Percentiles rank a stretch among this genome's conserved stretches.
phyloP scores from a whole-genome alignment of 768 basidiomycete species.

The Mycena venus region DNA sequence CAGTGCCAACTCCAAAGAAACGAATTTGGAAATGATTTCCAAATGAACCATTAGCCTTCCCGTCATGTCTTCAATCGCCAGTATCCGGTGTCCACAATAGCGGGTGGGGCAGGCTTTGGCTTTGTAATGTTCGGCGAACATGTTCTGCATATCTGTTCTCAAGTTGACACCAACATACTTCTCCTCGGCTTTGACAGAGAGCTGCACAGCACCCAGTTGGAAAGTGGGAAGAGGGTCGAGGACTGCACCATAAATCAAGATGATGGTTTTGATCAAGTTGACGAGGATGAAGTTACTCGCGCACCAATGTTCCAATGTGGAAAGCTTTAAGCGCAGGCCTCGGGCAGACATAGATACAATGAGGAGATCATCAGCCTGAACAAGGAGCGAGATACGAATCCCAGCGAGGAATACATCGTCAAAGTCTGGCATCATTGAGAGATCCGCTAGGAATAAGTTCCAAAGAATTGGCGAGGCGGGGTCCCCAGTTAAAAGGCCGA shows the following conservation, averaged over 20 bases:
- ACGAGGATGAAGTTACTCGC: constrained; percentile 36
- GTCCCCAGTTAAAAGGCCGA: constrained; percentile 17
- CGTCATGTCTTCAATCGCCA: constrained; percentile 32
- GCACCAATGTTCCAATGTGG: constrained; percentile 37
- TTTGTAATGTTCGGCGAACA: no score
- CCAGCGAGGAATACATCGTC: constrained; percentile 28
- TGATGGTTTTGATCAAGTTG: no score
- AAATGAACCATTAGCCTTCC: constrained; percentile 33
- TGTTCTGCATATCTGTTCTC: background rate
- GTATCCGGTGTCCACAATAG: background rate
- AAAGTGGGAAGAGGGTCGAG: background rate
- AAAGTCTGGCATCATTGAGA: no score
- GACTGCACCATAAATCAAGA: constrained; percentile 31
- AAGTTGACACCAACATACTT: constrained; percentile 18
- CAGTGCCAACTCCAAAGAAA: no score
- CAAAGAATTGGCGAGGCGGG: no score
- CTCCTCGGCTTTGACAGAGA: constrained; percentile 11
- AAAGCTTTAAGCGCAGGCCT: constrained; percentile 35
- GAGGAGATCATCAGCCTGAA: no score
- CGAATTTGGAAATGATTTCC: no score
- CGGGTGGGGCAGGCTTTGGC: no score
- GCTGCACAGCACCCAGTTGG: background rate
- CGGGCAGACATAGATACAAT: no score
- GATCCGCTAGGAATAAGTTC: no score
- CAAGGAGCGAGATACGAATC: constrained; percentile 26